phyloP scores from a whole-genome alignment of 2,329 filamentous ascomycete species.

The Pseudogymnoascus sp. region DNA sequence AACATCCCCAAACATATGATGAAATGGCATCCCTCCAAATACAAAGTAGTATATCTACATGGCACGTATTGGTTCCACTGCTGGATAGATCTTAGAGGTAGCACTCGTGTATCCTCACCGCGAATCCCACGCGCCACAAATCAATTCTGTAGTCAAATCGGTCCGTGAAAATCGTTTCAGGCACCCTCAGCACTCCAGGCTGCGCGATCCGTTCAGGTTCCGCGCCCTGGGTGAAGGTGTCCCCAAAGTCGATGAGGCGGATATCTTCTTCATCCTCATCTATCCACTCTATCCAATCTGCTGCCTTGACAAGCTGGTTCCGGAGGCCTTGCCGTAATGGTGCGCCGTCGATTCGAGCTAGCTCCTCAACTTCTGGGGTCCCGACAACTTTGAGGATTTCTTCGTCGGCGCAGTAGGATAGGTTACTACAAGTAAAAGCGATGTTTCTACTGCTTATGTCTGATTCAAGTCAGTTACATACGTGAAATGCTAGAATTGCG shows the following conservation, averaged over 20 bases:
- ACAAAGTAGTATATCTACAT: constrained; percentile 15
- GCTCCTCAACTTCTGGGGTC: constrained; percentile 6
- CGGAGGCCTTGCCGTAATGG: constrained; percentile 14
- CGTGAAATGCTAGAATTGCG: constrained; percentile 12
- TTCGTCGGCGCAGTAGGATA: constrained; percentile 12
- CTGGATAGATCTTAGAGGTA: neutral
- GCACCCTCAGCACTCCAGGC: constrained; percentile 16
- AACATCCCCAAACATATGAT: neutral
- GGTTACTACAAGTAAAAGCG: constrained; percentile 19
- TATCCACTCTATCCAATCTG: constrained; percentile 17
- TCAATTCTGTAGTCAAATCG: constrained; percentile 21
- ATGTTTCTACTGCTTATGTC: constrained; percentile 25
- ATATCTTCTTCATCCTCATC: constrained; percentile 24
- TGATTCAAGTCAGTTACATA: constrained; percentile 11
- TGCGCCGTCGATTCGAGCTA: constrained; percentile 11
- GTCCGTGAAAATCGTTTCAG: constrained; percentile 22
- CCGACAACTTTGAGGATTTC: constrained; percentile 15
- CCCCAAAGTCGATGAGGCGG: constrained; percentile 23
- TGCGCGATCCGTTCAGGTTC: constrained; percentile 18
- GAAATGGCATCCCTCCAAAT: constrained; percentile 12
- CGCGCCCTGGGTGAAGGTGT: constrained; percentile 15
- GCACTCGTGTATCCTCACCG: neutral
- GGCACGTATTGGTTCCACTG: neutral
- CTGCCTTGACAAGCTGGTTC: constrained; percentile 16
- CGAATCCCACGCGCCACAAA: constrained; percentile 20